Evolutionary conservation across 805 yeast genomes (phyloP).

Genomic region (Wickerhamiella lipophila): DNA sequence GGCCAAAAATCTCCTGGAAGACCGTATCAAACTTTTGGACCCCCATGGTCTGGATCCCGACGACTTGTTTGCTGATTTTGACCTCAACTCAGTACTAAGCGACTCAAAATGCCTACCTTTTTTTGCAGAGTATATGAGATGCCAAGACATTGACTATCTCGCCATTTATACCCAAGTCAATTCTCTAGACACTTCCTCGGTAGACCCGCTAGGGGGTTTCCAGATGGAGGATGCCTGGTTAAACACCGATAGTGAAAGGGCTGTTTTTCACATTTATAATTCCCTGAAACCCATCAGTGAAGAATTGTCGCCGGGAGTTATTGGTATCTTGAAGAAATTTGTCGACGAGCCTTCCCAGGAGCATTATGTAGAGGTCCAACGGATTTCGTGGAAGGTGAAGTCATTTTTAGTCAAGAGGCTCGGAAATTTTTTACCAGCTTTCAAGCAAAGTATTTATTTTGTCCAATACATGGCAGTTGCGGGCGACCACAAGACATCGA

Average conservation of each 20-base stretch:
- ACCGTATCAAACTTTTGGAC: constrained; percentile 23
- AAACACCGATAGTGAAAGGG: constrained; percentile 22
- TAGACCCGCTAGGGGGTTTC: constrained; percentile 22
- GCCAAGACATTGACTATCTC: constrained; percentile 48
- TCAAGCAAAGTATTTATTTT: constrained; percentile 47
- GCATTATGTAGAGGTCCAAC: constrained; percentile 43
- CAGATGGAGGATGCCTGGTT: constrained; percentile 15
- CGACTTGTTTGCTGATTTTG: constrained; percentile 13
- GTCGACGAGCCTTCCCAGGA: constrained; percentile 20
- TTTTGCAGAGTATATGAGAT: constrained; percentile 46
- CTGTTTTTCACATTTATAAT: constrained; percentile 34
- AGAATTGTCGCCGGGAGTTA: constrained; percentile 16
- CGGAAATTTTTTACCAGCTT: constrained; percentile 42
- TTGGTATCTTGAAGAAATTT: constrained; percentile 31
- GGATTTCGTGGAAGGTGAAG: constrained; percentile 48
- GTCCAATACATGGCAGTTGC: constrained; percentile 37
- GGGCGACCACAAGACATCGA: constrained; percentile 14
- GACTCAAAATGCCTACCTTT: constrained; percentile 38
- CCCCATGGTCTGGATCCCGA: constrained; percentile 7
- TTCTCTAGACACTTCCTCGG: constrained; percentile 49
- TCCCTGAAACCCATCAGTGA: constrained; percentile 30
- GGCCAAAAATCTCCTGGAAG: constrained; percentile 27
- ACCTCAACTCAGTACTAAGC: constrained; percentile 35
- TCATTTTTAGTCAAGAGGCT: constrained; percentile 38
- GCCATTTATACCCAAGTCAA: constrained; percentile 47